Conservation (phyloP, 208 protist species). For the Blechomonas ayalai region DNA sequence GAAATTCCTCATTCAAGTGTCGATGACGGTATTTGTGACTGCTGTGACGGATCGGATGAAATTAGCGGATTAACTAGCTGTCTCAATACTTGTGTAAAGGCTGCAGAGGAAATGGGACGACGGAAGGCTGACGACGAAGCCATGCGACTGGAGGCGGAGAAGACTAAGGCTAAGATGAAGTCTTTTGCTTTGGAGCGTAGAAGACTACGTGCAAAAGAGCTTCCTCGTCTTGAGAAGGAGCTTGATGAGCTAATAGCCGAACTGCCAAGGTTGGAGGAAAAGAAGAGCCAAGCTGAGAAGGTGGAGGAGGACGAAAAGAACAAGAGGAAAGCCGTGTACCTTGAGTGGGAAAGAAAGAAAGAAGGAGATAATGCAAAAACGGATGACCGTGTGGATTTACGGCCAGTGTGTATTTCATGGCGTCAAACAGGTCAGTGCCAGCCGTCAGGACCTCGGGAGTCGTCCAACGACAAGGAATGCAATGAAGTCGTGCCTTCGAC, state of each 20-base stretch:
- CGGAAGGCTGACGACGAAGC: slow-evolving; percentile 12
- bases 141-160: slow-evolving; percentile 12
- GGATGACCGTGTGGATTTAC: slow-evolving; percentile 1
- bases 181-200: slow-evolving; percentile 13
- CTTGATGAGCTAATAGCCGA: slow-evolving; percentile 3
- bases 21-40: slow-evolving; percentile 92
- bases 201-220: too few species aligned
- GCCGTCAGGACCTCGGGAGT: slow-evolving; percentile 7
- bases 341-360: slow-evolving; percentile 4
- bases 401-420: slow-evolving; percentile 28
- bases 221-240: slow-evolving; percentile 4
- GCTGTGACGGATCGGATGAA: slow-evolving; percentile 94
- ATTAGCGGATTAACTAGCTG: slow-evolving; percentile 21
- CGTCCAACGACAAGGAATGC: slow-evolving; percentile 27
- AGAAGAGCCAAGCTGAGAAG: too few species aligned
- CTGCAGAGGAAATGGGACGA: slow-evolving; percentile 13
- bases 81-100: slow-evolving; percentile 56
- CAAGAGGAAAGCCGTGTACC: slow-evolving; percentile 8
- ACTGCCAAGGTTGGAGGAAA: slow-evolving; percentile 13
- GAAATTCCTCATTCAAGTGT: slow-evolving; percentile 60
- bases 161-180: slow-evolving; percentile 6
- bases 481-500: slow-evolving; percentile 11
- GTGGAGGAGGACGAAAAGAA: slow-evolving; percentile 22
- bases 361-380: slow-evolving; percentile 1
- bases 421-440: slow-evolving; percentile 29